Evolutionary conservation across 257 asterid genomes (phyloP).

Genomic region (Solanum commersonii): DNA sequence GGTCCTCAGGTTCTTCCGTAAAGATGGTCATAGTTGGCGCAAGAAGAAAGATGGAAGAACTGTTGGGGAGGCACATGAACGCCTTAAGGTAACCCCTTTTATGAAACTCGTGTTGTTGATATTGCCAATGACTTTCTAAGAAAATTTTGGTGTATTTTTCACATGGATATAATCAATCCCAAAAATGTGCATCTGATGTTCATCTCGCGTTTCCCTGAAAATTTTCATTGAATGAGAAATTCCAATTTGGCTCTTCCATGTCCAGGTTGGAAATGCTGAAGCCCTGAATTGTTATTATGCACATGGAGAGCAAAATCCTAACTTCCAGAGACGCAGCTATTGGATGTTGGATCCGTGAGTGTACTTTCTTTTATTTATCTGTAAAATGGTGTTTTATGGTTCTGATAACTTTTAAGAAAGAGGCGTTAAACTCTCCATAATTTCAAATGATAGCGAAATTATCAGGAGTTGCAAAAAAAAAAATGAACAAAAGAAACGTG

Average conservation of each 20-base stretch:
- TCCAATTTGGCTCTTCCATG: slow-evolving; percentile 15
- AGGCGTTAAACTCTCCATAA: neutral
- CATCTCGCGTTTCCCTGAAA: neutral
- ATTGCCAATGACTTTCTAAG: neutral
- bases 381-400: neutral
- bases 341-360: slow-evolving; percentile 97
- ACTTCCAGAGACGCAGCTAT: slow-evolving; percentile 89
- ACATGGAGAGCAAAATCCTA: slow-evolving; percentile 73
- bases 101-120: neutral
- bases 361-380: neutral
- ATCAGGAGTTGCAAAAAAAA: neutral
- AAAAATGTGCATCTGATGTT: neutral
- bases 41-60: slow-evolving; percentile 83
- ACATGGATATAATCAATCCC: neutral
- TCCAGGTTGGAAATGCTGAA: slow-evolving; percentile 87
- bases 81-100: slow-evolving; percentile 61
- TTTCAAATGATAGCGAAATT: neutral
- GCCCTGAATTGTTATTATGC: slow-evolving; percentile 94
- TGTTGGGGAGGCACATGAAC: slow-evolving; percentile 93
- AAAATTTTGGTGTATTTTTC: neutral
- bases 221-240: neutral
- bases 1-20: slow-evolving; percentile 70
- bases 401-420: neutral
- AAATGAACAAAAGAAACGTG: neutral
- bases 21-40: slow-evolving; percentile 97